These are phyloP conservation scores for Scopulariopsis brevicaulis DNA, from an alignment of 2,329 filamentous ascomycete genomes.

Conservation along the genomic window DNA sequence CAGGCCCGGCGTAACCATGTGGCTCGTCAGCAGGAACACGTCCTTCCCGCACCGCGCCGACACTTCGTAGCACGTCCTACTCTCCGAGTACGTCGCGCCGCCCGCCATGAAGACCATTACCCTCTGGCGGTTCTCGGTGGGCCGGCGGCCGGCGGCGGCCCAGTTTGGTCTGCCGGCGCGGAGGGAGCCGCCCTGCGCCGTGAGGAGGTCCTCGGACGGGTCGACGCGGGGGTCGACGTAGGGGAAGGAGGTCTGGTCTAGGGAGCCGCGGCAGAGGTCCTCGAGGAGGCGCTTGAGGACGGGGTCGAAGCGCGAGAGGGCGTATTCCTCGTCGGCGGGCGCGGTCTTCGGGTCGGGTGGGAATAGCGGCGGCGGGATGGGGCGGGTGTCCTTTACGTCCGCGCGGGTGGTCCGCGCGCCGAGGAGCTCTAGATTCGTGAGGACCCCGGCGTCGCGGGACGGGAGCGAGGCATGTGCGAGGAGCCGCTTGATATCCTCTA, in stretches of 20 bases:
- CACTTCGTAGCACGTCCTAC: constrained; percentile 79
- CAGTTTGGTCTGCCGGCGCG: constrained; percentile 90
- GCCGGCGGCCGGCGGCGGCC: constrained; percentile 69
- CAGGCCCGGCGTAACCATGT: constrained; percentile 80
- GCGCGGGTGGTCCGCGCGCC: constrained; percentile 59
- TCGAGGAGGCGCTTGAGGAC: constrained; percentile 77
- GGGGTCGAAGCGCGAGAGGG: constrained; percentile 79
- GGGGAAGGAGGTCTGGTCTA: constrained; percentile 59
- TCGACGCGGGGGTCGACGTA: constrained; percentile 62
- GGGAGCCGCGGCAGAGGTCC: constrained; percentile 50
- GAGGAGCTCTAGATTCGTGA: constrained; percentile 71
- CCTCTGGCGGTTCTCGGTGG: constrained; percentile 73
- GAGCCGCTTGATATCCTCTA: constrained; percentile 74
- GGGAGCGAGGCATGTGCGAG: constrained; percentile 74
- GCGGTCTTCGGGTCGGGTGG: constrained; percentile 32
- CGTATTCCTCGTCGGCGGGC: constrained; percentile 61
- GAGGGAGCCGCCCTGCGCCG: constrained; percentile 59
- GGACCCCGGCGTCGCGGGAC: constrained; percentile 57
- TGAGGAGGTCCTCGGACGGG: constrained; percentile 44
- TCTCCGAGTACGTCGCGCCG: constrained; percentile 87
- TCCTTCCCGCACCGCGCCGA: constrained; percentile 64
- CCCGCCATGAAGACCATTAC: constrained; percentile 93
- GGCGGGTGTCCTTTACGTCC: constrained; percentile 63
- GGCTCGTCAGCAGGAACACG: constrained; percentile 77
- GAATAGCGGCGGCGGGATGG: constrained; percentile 57